Percentiles rank a stretch among this genome's conserved stretches.
Evolutionary conservation across 2,329 filamentous ascomycete genomes (phyloP).

Genomic region (Talaromyces sp.): DNA sequence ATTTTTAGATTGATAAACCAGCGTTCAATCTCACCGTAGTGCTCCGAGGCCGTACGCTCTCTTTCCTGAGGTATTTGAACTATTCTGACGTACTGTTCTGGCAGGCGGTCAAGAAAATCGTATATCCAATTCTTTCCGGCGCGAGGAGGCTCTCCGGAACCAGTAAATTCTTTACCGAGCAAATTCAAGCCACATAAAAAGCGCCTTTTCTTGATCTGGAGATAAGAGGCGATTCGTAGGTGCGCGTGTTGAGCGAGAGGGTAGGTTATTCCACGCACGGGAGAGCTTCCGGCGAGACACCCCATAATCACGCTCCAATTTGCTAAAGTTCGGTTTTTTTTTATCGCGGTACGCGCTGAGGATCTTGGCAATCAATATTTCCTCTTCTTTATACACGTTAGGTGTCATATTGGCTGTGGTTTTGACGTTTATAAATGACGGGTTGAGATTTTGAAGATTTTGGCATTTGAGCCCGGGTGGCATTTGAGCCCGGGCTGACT

Average conservation of each 20-base stretch:
- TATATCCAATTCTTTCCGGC: background rate
- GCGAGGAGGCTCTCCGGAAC: background rate
- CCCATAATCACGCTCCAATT: background rate
- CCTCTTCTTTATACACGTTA: background rate
- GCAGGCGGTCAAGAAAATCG: background rate
- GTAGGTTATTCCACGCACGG: background rate
- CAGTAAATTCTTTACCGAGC: background rate
- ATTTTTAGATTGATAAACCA: background rate
- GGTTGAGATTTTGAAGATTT: background rate
- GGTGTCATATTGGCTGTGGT: slow-evolving; percentile 3
- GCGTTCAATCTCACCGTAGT: background rate
- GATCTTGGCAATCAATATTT: background rate
- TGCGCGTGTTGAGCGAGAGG: background rate
- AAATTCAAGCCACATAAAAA: background rate
- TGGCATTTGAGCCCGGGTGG: background rate
- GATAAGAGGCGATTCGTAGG: background rate
- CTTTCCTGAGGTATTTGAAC: background rate
- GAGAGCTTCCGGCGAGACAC: background rate
- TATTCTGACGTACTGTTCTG: too few relatives aligned
- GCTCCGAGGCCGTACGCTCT: background rate
- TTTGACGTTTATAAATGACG: slow-evolving; percentile 3
- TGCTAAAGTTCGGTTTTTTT: background rate
- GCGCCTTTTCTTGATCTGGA: too few relatives aligned
- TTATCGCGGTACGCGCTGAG: background rate
- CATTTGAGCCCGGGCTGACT: background rate